phyloP scores from a whole-genome alignment of 2,329 filamentous ascomycete genomes.

The Fusarium tjaetaba region DNA sequence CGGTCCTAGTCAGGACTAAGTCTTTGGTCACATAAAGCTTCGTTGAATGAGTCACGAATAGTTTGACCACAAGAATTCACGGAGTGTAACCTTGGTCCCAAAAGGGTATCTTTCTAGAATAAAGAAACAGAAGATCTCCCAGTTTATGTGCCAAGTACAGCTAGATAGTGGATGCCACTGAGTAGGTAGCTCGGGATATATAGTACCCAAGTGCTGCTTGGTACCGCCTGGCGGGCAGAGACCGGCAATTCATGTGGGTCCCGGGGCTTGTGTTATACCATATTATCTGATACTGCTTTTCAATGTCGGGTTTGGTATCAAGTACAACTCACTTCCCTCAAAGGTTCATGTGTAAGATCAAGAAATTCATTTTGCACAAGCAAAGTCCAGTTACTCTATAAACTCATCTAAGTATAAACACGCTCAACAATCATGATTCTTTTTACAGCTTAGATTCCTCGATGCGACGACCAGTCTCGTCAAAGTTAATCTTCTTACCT shows the following conservation, averaged over 20 bases:
- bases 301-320: background rate
- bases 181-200: background rate
- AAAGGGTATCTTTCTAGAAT: background rate
- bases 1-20: too few relatives aligned
- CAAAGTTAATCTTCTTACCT: conserved; percentile 68
- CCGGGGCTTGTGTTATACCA: background rate
- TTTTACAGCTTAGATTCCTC: conserved; percentile 38
- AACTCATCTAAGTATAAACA: background rate
- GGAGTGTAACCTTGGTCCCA: background rate
- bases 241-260: background rate
- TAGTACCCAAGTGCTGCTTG: background rate
- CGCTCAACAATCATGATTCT: background rate
- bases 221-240: background rate
- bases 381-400: conserved; percentile 11
- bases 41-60: too few relatives aligned
- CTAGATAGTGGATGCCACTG: background rate
- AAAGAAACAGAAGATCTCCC: background rate
- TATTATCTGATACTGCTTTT: too few relatives aligned
- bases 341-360: too few relatives aligned
- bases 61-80: too few relatives aligned
- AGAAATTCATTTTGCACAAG: background rate
- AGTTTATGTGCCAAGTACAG: background rate
- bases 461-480: conserved; percentile 51
- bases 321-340: background rate
- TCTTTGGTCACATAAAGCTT: too few relatives aligned